Evolutionary conservation across 805 yeast genomes (phyloP).

Genomic region (Tanozyma kutaoensis): DNA sequence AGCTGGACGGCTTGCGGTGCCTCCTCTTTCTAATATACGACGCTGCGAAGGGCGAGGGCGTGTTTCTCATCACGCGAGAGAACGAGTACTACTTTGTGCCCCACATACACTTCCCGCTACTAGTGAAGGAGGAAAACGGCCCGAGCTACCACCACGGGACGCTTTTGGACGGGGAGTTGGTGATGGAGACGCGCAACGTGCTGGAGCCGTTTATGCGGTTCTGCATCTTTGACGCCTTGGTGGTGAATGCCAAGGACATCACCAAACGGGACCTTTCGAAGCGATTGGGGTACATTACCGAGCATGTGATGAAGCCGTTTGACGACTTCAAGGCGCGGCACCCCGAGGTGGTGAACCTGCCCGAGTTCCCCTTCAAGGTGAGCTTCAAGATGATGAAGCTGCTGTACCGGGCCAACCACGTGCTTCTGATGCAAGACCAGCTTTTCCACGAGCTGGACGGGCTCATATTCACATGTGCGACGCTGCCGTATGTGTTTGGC

Average conservation of each 20-base stretch:
- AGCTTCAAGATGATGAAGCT: constrained; percentile 82
- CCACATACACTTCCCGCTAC: constrained; percentile 69
- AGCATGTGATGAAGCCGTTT: constrained; percentile 73
- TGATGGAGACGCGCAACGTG: constrained; percentile 54
- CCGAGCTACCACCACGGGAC: constrained; percentile 73
- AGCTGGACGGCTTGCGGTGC: constrained; percentile 86
- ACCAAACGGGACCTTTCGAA: constrained; percentile 63
- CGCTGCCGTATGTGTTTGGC: constrained; percentile 76
- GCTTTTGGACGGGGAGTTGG: constrained; percentile 88
- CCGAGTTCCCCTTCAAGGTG: constrained; percentile 69
- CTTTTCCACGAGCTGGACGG: constrained; percentile 91
- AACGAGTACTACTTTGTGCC: constrained; percentile 77
- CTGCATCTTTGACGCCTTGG: constrained; percentile 84
- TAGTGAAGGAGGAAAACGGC: constrained; percentile 28
- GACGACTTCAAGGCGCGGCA: constrained; percentile 49
- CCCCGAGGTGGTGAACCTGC: constrained; percentile 57
- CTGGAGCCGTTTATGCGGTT: constrained; percentile 43
- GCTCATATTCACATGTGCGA: constrained; percentile 82
- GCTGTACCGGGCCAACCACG: constrained; percentile 64
- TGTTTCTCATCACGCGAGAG: constrained; percentile 78
- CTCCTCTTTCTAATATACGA: constrained; percentile 55
- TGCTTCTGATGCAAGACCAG: constrained; percentile 55
- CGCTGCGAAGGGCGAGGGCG: constrained; percentile 73
- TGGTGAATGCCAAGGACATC: constrained; percentile 63
- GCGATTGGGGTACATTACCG: constrained; percentile 77